Percentiles rank a stretch among this genome's conserved stretches.
Evolutionary conservation across 495 filamentous ascomycete genomes (phyloP).

Genomic region (Aspergillus affinis): DNA sequence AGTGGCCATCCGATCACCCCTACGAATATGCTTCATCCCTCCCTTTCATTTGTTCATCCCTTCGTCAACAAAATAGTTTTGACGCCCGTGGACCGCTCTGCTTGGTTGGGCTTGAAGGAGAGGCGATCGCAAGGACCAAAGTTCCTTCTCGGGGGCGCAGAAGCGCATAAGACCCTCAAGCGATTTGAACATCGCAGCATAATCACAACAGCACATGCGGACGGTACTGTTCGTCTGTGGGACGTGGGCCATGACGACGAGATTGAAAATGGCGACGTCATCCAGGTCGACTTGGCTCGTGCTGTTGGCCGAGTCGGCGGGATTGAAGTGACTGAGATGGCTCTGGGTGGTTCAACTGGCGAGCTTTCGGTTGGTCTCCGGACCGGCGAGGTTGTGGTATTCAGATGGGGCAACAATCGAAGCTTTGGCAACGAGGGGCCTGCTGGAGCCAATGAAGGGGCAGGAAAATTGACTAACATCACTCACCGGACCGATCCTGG

Average conservation of each 20-base stretch:
- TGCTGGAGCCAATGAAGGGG: conserved; percentile 50
- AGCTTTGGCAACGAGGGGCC: conserved; percentile 57
- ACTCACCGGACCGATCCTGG: conserved; percentile 71
- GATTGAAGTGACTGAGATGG: conserved; percentile 71
- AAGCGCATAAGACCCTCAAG: conserved; percentile 62
- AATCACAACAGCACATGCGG: conserved; percentile 77
- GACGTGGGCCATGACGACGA: conserved; percentile 89
- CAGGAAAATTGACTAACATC: conserved; percentile 68
- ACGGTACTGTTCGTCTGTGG: conserved; percentile 86
- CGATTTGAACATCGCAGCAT: conserved; percentile 80
- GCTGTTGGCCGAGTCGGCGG: conserved; percentile 80
- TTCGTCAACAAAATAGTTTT: conserved; percentile 71
- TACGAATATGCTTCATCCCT: conserved; percentile 85
- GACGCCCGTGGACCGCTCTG: conserved; percentile 66
- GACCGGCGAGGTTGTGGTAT: conserved; percentile 81
- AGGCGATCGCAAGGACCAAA: conserved; percentile 68
- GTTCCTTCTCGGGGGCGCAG: conserved; percentile 74
- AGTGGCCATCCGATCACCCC: conserved; percentile 86
- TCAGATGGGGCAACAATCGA: conserved; percentile 80
- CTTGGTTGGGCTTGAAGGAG: conserved; percentile 89
- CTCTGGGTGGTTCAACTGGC: conserved; percentile 70
- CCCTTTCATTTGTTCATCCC: conserved; percentile 80
- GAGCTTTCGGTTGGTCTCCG: conserved; percentile 82
- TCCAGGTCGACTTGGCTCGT: conserved; percentile 83
- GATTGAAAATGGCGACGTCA: conserved; percentile 77